phyloP scores from a whole-genome alignment of 106 monocot species.

The Allium cepa region DNA sequence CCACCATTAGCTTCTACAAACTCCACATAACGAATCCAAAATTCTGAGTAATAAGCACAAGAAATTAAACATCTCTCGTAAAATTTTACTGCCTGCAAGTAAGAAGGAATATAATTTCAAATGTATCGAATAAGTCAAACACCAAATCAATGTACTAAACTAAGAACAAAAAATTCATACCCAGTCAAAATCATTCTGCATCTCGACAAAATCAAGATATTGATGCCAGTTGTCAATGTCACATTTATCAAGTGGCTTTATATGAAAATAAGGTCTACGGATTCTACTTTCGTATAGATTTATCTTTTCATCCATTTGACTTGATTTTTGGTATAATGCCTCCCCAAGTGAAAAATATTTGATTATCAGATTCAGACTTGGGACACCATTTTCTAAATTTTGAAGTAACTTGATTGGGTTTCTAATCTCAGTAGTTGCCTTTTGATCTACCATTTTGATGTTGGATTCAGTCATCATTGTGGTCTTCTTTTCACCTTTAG shows the following conservation, averaged over 20 bases:
- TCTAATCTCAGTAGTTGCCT: constrained; percentile 19
- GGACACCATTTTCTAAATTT: constrained; percentile 17
- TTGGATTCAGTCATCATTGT: constrained; percentile 7
- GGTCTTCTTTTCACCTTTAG: constrained; percentile 28
- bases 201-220: constrained; percentile 91
- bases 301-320: constrained; percentile 47
- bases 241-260: constrained; percentile 59
- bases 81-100: constrained; percentile 84
- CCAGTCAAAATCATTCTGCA: constrained; percentile 93
- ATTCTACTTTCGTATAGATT: constrained; percentile 56
- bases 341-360: constrained; percentile 53
- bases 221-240: constrained; percentile 85
- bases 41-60: constrained; percentile 97
- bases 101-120: constrained; percentile 21
- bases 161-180: constrained; percentile 30
- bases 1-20: constrained; percentile 76
- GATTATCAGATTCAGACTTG: constrained; percentile 26
- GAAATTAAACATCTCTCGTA: constrained; percentile 99
- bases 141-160: background rate
- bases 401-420: constrained; percentile 25
- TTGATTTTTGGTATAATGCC: constrained; percentile 45
- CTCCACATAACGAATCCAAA: constrained; percentile 95
- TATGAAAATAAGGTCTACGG: constrained; percentile 64
- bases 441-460: constrained; percentile 20
- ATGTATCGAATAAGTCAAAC: constrained; percentile 8